Evolutionary conservation across 768 basidiomycete species (phyloP), one percentile per base, ranked within the genome.

Genomic region (Pisolithus tinctorius): DNA sequence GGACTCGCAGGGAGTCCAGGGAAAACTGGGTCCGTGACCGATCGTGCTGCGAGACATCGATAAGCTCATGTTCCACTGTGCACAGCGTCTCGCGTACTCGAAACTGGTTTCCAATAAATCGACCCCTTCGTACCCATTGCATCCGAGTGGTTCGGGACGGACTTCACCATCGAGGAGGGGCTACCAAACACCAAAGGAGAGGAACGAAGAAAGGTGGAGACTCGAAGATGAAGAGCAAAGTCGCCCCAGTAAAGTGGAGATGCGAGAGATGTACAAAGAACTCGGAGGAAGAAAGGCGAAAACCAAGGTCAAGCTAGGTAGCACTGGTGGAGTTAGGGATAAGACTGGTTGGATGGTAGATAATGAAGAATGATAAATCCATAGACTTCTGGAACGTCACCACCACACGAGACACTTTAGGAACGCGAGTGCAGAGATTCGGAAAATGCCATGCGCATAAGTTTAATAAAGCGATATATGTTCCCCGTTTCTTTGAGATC

Each of bases 1-100:
- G 93, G 93, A 88, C 91, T 8, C 88, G 88, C 63, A 77, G 86
- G 50, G 93, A 96, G 66, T 93, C 90, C n/a, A 96, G 93, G 65
- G 86, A 91, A 68, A 86, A 86, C 57, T 96, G 93, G 93, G 86
- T 83, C 56, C 2, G 63, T 27, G 27, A 7, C 23, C 16, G 17
- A 1, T 17, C 37, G 7, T 31, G 6, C 39, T 25, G 3, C 1
- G 23, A 71, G 75, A 53, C 36, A 48, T 41, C 6, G 46, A 45
- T 42, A 51, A n/a, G 4, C 29, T 30, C 20, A 37, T 44, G 31
- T 55, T 40, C 53, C 53, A 20, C 14, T 25, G 17, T 26, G 20
- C 11, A 13, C 56, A 88, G 86, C 82, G 87, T 36, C 59, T 74
- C 9, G 74, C 74, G 7, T 70, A 69, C 58, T 50, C 73, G 7